Evolutionary conservation across 306 rosid genomes (phyloP).

Genomic region (Medicago ruthenica): DNA sequence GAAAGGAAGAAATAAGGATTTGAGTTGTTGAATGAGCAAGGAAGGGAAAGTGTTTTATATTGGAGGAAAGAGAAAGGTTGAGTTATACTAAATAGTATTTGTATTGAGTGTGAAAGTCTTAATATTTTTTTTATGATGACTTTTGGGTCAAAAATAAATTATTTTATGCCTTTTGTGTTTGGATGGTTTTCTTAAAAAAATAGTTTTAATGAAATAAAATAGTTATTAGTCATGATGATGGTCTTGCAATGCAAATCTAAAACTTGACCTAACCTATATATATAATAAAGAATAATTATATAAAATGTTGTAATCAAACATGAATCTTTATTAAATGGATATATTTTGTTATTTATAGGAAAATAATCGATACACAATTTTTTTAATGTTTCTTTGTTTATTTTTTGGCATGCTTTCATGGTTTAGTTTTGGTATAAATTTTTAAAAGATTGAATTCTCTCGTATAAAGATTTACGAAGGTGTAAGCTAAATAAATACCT

Average conservation of each 20-base stretch:
- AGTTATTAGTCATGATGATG: background rate
- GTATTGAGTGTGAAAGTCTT: background rate
- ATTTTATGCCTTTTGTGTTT: background rate
- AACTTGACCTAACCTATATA: background rate
- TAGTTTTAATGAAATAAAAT: too few relatives aligned
- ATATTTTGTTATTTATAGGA: too few relatives aligned
- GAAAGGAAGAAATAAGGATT: background rate
- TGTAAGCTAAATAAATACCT: too few relatives aligned
- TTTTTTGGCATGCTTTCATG: too few relatives aligned
- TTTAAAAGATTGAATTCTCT: too few relatives aligned
- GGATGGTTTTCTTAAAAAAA: background rate
- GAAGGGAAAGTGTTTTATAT: conserved; percentile 32
- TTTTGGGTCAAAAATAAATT: background rate
- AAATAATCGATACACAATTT: too few relatives aligned
- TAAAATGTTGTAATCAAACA: background rate
- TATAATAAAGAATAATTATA: background rate
- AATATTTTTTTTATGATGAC: background rate
- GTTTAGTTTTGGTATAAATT: too few relatives aligned
- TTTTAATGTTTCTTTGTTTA: too few relatives aligned
- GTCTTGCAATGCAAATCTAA: conserved; percentile 1
- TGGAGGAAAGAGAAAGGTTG: conserved; percentile 27
- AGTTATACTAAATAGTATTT: conserved; percentile 13
- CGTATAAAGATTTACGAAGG: too few relatives aligned
- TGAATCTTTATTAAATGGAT: too few relatives aligned
- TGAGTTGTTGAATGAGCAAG: conserved; percentile 33